Evolutionary conservation across 1,284 basidiomycete genomes (phyloP).

Genomic region (Pholiota adiposa): DNA sequence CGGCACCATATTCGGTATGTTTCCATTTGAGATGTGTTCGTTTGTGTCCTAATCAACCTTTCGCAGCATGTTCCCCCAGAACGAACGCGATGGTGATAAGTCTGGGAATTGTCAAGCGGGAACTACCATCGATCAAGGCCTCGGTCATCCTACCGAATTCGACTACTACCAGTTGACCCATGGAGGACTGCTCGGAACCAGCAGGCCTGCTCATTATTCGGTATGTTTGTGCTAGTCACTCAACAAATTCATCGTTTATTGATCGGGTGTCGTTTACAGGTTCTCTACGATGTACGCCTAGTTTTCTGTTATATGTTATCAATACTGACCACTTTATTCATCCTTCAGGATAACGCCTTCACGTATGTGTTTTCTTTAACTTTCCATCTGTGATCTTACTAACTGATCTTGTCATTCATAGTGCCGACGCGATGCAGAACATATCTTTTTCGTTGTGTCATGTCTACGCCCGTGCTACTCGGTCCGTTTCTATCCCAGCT

Average conservation of each 20-base stretch:
- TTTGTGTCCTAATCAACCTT: background rate
- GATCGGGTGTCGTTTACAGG: constrained; percentile 14
- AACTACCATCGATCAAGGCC: constrained; percentile 49
- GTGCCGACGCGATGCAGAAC: constrained; percentile 48
- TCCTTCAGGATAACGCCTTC: constrained; percentile 28
- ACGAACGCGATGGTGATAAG: constrained; percentile 31
- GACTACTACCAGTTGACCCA: constrained; percentile 70
- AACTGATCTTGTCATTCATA: constrained; percentile 2
- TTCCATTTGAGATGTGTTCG: background rate
- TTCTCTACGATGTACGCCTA: constrained; percentile 30
- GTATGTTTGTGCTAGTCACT: constrained; percentile 25
- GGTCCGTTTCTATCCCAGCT: constrained; percentile 70
- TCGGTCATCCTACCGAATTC: constrained; percentile 50
- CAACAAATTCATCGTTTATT: background rate
- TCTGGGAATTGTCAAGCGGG: constrained; percentile 58
- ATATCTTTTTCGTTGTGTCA: constrained; percentile 62
- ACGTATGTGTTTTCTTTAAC: constrained; percentile 14
- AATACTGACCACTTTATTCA: background rate
- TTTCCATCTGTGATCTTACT: no score
- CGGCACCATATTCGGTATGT: constrained; percentile 67
- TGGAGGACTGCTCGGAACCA: constrained; percentile 55
- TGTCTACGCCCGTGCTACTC: constrained; percentile 61
- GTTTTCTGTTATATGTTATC: background rate
- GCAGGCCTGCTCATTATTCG: constrained; percentile 64
- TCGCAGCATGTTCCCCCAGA: constrained; percentile 55